Base-by-base conservation (phyloP, 2,329 filamentous ascomycete species). In the Dryadomyces quercivorus region DNA sequence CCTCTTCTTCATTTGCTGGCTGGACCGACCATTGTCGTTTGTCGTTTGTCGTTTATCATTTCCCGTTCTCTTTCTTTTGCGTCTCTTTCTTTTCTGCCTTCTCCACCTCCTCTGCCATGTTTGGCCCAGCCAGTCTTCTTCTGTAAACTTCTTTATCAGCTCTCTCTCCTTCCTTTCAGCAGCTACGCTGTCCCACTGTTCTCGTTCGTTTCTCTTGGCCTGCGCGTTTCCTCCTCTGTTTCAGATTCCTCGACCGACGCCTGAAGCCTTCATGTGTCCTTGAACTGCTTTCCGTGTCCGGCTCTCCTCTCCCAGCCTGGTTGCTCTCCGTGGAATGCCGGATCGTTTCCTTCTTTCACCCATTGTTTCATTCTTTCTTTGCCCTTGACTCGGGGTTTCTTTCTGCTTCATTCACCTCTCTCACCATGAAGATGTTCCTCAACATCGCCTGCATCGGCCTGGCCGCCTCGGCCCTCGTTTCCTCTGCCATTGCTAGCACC, bases 361-460 rank as follows among this genome's bases (percentile, higher is more conserved):
- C 5, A 40, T 12, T 8, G 4, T 15, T 40, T 40, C 12, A 12
- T 15, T 40, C 36, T 40, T 40, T 15, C 36, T 40, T 16, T 16
- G 10, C 36, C 36, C 15, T 40, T 16, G 36, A 13, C 15, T 16
- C 15, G 10, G 15, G 10, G 4, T 40, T 40, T 40, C 36, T 44
- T n/a, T 9, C 42, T 20, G 40, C 15, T n/a, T 43, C 34, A 9
- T 21, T n/a, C 31, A n/a, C n/a, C 7, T 18, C 21, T 22, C 16
- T 16, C 31, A 34, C 26, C 48, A 60, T 59, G 56, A 52, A 54
- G 9, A 34, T 47, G 40, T 51, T 56, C 12, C n/a, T 31, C 6
- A 51, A 15, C 4, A 22, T 53, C 8, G 48, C 53, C 34, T 56
- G 56, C 26, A 52, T 44, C 10, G 56, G 52, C 21, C 56, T 60